Evolutionary conservation across 495 filamentous ascomycete genomes (phyloP).

Genomic region (Penicillium verhagenii): DNA sequence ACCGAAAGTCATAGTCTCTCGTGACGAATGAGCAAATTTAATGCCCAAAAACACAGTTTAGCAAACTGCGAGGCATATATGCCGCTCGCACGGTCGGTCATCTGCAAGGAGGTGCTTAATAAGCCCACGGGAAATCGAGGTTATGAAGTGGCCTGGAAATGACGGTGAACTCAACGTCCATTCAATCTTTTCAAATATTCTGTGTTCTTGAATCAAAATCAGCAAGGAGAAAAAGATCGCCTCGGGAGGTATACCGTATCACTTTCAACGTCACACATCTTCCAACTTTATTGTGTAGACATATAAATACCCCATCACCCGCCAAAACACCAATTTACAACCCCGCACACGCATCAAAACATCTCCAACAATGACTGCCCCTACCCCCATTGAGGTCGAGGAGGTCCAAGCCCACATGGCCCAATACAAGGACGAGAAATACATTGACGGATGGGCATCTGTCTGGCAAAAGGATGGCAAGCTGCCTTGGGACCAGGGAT

Average conservation of each 20-base stretch:
- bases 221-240: neutral
- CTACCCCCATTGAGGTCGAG: constrained; percentile 23
- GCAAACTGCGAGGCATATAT: neutral
- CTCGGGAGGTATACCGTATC: neutral
- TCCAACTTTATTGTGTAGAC: neutral
- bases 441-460: constrained; percentile 54
- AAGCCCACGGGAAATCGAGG: constrained; percentile 9
- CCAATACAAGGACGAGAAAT: constrained; percentile 30
- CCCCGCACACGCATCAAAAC: neutral
- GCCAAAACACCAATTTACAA: neutral
- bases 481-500: constrained; percentile 69
- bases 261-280: neutral
- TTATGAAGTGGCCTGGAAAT: constrained; percentile 16
- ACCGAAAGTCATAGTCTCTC: neutral
- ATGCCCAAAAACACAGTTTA: neutral
- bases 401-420: constrained; percentile 28
- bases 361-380: constrained; percentile 19
- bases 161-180: constrained; percentile 14
- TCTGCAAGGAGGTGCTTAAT: constrained; percentile 26
- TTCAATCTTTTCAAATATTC: neutral
- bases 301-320: neutral
- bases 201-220: neutral
- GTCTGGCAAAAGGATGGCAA: constrained; percentile 61
- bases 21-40: neutral
- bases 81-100: constrained; percentile 3